phyloP scores from a whole-genome alignment of 495 filamentous ascomycete species.

The Podospora comata region DNA sequence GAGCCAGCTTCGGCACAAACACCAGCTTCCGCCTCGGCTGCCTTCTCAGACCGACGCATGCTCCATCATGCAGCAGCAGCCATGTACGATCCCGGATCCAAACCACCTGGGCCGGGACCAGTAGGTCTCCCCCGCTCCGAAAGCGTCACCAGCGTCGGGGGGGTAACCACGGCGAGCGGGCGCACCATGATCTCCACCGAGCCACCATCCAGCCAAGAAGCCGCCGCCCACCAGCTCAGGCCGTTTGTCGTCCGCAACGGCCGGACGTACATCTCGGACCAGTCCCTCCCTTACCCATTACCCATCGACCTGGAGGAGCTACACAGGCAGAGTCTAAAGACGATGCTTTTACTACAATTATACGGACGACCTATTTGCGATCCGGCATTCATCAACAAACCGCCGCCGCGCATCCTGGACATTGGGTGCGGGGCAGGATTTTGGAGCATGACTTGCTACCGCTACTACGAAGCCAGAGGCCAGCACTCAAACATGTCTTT shows the following conservation, averaged over 20 bases:
- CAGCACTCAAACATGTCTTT: conserved; percentile 59
- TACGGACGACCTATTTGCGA: conserved; percentile 78
- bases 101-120: conserved; percentile 20
- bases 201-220: conserved; percentile 26
- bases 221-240: conserved; percentile 40
- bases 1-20: conserved; percentile 32
- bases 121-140: conserved; percentile 34
- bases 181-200: conserved; percentile 39
- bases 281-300: conserved; percentile 70
- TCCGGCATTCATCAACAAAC: conserved; percentile 58
- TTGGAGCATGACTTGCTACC: conserved; percentile 84
- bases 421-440: conserved; percentile 84
- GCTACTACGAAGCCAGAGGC: conserved; percentile 64
- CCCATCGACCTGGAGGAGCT: conserved; percentile 86
- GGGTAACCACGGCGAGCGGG: conserved; percentile 33
- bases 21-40: conserved; percentile 22
- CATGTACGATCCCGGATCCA: conserved; percentile 37
- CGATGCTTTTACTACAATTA: conserved; percentile 74
- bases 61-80: conserved; percentile 33
- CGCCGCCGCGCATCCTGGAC: conserved; percentile 77
- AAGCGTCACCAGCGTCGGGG: conserved; percentile 40
- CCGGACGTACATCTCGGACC: conserved; percentile 77
- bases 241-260: conserved; percentile 73
- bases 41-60: conserved; percentile 28
- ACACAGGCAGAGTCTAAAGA: conserved; percentile 81